Conservation (phyloP, 345 rosid species). For the Hibiscus mutabilis region DNA sequence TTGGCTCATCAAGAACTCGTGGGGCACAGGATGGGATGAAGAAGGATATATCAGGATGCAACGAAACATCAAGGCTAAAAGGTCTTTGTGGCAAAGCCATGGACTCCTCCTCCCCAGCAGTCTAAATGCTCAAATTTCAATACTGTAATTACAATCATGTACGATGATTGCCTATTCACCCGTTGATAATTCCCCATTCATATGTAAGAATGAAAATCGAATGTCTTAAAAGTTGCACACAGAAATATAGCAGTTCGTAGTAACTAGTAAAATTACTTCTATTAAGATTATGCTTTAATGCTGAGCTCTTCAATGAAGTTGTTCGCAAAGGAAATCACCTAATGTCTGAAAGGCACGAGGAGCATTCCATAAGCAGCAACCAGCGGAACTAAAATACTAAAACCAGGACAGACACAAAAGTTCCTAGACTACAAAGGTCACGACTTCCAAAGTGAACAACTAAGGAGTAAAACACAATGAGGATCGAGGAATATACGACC, state of each 20-base stretch:
- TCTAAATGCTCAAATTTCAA: not conserved
- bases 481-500: too few relatives aligned
- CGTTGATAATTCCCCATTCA: not conserved
- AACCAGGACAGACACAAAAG: too few relatives aligned
- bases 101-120: conserved; percentile 27
- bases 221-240: not conserved
- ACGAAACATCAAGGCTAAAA: conserved; percentile 17
- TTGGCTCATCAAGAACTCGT: conserved; percentile 38
- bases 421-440: too few relatives aligned
- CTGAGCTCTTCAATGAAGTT: too few relatives aligned
- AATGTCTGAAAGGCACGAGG: not conserved
- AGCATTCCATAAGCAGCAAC: too few relatives aligned
- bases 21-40: conserved; percentile 32
- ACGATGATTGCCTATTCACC: not conserved
- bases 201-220: not conserved
- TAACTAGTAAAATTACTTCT: not conserved
- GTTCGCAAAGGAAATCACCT: too few relatives aligned
- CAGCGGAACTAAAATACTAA: too few relatives aligned
- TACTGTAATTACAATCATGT: not conserved
- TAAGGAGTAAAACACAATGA: too few relatives aligned
- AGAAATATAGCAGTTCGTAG: not conserved
- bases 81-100: conserved; percentile 37
- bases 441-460: too few relatives aligned
- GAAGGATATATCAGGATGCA: conserved; percentile 30
- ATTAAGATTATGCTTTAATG: not conserved